phyloP scores from a whole-genome alignment of 306 rosid genomes.

The Pyrus communis region DNA sequence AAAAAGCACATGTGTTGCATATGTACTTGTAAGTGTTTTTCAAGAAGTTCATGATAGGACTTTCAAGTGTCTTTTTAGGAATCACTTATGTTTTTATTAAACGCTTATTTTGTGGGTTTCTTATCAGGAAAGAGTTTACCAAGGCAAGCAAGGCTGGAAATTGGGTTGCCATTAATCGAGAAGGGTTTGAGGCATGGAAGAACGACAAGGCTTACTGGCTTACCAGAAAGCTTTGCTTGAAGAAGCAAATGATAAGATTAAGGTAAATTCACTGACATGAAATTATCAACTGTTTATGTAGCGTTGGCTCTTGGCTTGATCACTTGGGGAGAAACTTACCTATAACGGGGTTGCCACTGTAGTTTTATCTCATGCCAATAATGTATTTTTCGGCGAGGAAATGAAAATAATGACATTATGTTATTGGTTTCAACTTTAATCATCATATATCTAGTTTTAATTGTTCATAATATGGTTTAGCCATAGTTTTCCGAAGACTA shows the following conservation, averaged over 20 bases:
- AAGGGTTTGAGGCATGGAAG: slow-evolving; percentile 50
- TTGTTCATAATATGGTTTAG: background rate
- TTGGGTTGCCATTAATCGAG: slow-evolving; percentile 28
- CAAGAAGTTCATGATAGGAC: too few relatives aligned
- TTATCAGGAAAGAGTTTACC: slow-evolving; percentile 40
- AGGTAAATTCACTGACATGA: slow-evolving; percentile 26
- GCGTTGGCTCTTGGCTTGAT: too few relatives aligned
- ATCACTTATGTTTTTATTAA: too few relatives aligned
- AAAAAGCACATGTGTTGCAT: too few relatives aligned
- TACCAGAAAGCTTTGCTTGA: slow-evolving; percentile 22
- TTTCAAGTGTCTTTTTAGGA: too few relatives aligned
- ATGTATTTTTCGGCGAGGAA: too few relatives aligned
- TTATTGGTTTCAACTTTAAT: background rate
- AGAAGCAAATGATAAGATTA: slow-evolving; percentile 23
- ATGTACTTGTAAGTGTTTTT: too few relatives aligned
- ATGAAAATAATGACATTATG: too few relatives aligned
- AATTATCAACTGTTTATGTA: background rate
- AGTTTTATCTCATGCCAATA: too few relatives aligned
- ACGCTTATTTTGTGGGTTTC: background rate
- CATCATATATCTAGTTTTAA: background rate
- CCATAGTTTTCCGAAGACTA: slow-evolving; percentile 13
- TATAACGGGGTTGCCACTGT: too few relatives aligned
- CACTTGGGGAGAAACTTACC: too few relatives aligned
- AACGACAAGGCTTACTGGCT: slow-evolving; percentile 21
- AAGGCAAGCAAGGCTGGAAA: slow-evolving; percentile 2